A percentile compares a stretch with the other conserved stretches of the same genome.
Conservation (phyloP, 148 eudicot species). For the Amaranthus cruentus region DNA sequence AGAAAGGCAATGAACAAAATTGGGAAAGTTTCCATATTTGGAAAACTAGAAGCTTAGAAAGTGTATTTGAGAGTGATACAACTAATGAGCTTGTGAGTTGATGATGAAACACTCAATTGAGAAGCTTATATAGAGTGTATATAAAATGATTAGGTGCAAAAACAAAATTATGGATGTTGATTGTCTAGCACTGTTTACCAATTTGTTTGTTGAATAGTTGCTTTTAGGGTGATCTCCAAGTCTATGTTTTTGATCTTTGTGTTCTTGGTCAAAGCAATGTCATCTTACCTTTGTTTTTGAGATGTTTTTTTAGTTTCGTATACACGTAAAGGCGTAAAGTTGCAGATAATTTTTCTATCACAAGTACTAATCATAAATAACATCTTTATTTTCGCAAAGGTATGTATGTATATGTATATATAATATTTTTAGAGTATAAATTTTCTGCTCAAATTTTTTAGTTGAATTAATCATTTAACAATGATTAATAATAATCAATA, state of each 20-base stretch:
- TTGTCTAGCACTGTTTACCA: conserved; percentile 6
- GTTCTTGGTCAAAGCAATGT: neutral
- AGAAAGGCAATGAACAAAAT: neutral
- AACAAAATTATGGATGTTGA: neutral
- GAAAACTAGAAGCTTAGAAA: neutral
- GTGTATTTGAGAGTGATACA: neutral
- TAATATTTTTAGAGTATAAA: too few species aligned
- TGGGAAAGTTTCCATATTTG: conserved; percentile 8
- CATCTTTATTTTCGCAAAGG: too few species aligned
- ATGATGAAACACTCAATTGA: conserved; percentile 6
- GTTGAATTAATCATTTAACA: too few species aligned
- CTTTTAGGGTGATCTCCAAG: conserved; percentile 33
- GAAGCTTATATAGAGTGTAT: conserved; percentile 16
- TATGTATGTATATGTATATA: too few species aligned
- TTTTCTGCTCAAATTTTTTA: too few species aligned
- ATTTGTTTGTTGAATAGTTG: conserved; percentile 24
- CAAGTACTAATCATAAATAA: too few species aligned
- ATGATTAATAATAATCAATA: too few species aligned
- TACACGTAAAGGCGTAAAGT: neutral
- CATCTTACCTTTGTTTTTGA: neutral
- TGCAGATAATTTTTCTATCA: neutral
- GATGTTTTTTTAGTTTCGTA: neutral
- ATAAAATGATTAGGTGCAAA: conserved; percentile 17
- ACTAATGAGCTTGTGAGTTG: conserved; percentile 6
- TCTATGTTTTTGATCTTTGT: neutral